Base-by-base conservation (phyloP, 179 eudicot genomes). In the Actinidia chinensis region DNA sequence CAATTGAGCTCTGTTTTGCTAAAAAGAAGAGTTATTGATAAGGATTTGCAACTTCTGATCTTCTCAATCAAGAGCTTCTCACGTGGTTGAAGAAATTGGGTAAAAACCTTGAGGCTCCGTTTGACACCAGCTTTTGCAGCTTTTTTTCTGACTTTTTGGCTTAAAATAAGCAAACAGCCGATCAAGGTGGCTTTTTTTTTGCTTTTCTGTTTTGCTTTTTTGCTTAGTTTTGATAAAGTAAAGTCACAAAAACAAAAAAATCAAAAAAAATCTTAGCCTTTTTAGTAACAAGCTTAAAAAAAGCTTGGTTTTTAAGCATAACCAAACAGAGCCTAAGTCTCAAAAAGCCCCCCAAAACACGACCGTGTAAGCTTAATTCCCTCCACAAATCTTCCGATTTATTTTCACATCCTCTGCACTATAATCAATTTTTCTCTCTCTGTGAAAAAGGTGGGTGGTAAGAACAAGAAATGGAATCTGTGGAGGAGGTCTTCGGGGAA, bases 401-500 rank as follows among this genome's bases (percentile, higher is more conserved):
- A 63, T 63, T 36, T 12, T 28, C 8, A 23, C 8, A 12, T 25
- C 59, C 6, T 54, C 15, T 13, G 59, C 4, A 17, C 33, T 64
- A 25, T 64, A 14, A 13, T 14, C 3, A 36, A 64, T 12, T 64
- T 64, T 28, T 25, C 14, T 64, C n/a, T 64, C 60, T 20, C 22
- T 71, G 95, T 71, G 95, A 93, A 87, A 61, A 91, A 90, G 77
- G 23, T 52, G 23, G 91, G 89, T 55, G 83, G 79, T 47, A 90
- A 84, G 80, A 80, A 89, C 61, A 92, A 84, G 84, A 95, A 88
- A 78, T 95, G 99, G 99, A 95, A 85, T 86, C 68, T 95, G 63
- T 95, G 98, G 98, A 93, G 93, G 83, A 90, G 90, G 78, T 79
- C 93, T 91, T 91, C 97, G n/a, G 97, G 93, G 33, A 97, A 95